phyloP scores from a whole-genome alignment of 2,329 filamentous ascomycete species.

The Dryadomyces quercivorus region DNA sequence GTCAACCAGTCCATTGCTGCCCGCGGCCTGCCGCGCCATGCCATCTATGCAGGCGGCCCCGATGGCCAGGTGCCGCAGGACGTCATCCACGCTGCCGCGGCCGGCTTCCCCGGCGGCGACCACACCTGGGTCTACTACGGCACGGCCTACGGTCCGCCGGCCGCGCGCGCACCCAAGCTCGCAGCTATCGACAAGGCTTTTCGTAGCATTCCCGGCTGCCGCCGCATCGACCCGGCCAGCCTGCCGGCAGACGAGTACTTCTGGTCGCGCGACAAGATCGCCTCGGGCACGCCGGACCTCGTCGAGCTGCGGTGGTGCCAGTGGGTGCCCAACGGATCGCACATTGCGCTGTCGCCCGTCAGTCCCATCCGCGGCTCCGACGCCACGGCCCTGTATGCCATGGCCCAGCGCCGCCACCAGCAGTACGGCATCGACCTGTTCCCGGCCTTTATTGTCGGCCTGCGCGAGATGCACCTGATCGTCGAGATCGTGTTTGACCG shows the following conservation, averaged over 20 bases:
- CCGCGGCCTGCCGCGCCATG: constrained; percentile 21
- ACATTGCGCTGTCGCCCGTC: constrained; percentile 32
- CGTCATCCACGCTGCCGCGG: constrained; percentile 19
- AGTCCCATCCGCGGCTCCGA: constrained; percentile 28
- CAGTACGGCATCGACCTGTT: constrained; percentile 27
- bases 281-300: constrained; percentile 5
- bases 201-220: constrained; percentile 18
- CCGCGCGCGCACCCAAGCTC: constrained; percentile 22
- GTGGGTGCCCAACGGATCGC: constrained; percentile 30
- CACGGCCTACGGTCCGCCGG: constrained; percentile 21
- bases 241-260: constrained; percentile 12
- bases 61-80: constrained; percentile 20
- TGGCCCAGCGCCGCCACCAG: constrained; percentile 21
- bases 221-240: constrained; percentile 15
- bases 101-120: constrained; percentile 19
- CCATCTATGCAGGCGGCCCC: constrained; percentile 17
- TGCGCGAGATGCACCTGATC: constrained; percentile 22
- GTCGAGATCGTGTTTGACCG: constrained; percentile 22
- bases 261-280: constrained; percentile 10
- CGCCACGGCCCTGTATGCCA: constrained; percentile 23
- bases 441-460: constrained; percentile 26
- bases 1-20: constrained; percentile 24
- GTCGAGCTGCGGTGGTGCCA: constrained; percentile 27
- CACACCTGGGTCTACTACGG: constrained; percentile 24
- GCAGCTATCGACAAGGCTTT: constrained; percentile 21